Evolutionary conservation across 371 early-diverging fungal species (phyloP), one percentile per base, ranked within the genome.

Genomic region (Mortierella sp.): DNA sequence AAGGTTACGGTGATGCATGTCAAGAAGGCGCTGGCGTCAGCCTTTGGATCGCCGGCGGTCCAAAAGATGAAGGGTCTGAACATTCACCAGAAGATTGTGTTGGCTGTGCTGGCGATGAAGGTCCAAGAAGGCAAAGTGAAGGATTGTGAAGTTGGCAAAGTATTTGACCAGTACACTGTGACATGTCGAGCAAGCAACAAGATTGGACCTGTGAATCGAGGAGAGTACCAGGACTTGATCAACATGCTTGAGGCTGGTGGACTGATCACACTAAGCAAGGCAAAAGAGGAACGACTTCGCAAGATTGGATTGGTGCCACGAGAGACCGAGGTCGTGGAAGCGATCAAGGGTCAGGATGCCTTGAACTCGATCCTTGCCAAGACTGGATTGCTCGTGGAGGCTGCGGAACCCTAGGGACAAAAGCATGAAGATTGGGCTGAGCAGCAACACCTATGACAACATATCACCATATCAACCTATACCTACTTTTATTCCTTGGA

Each of bases 1-100:
- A 92, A 87, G 70, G 94, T 95, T 29, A 88, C 94, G 1, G 83
- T 96, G 34, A 80, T 81, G 55, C 95, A 95, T 81, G 85, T 96
- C 8, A 81, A 91, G 55, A 86, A 86, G 68, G 95, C 92, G 1
- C 72, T 92, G 49, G 79, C 85, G 37, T 69, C 71, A 3, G 86
- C 90, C 2, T 88, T 83, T 68, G 95, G 94, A 14, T 85, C 87
- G 0, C 82, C 89, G 0, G 81, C 80, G 13, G 78, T 85, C 4
- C 84, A 87, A 25, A 90, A 88, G 60, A 80, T 96, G 41, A 81
- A 81, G 29, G 84, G 79, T 8, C 72, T 95, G 44, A 92, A 88
- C 57, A 76, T 93, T 22, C 95, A 95, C 63, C 93, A 92, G 61
- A 91, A 94, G 79, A 83, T 94, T 37, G 90, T 93, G 7, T 74